Evolutionary conservation across 2,329 filamentous ascomycete genomes (phyloP).

Genomic region (Penicillium oxalicum): DNA sequence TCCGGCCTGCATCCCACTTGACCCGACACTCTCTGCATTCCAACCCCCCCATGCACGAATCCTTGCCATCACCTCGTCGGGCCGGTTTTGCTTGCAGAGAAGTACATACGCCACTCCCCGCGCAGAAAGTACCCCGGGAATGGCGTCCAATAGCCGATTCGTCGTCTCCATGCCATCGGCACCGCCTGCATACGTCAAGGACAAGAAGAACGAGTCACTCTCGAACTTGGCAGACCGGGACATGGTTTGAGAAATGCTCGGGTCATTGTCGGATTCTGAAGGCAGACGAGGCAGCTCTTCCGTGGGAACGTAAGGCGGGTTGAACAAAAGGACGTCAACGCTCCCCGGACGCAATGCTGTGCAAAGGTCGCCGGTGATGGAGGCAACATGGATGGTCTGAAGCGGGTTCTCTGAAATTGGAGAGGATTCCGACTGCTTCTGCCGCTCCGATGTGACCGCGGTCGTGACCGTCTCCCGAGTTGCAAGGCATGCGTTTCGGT

Average conservation of each 20-base stretch:
- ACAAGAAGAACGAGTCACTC: conserved; percentile 74
- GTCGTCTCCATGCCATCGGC: conserved; percentile 91
- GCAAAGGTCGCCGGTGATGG: conserved; percentile 65
- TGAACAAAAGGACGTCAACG: conserved; percentile 88
- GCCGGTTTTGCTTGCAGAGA: conserved; percentile 85
- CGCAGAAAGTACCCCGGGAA: conserved; percentile 58
- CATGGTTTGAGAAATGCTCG: conserved; percentile 23
- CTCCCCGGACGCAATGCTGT: conserved; percentile 51
- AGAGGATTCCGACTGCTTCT: conserved; percentile 10
- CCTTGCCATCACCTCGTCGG: conserved; percentile 62
- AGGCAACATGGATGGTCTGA: conserved; percentile 56
- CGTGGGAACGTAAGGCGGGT: conserved; percentile 94
- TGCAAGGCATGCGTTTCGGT: conserved; percentile 72
- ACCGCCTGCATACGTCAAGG: conserved; percentile 84
- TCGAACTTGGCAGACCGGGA: conserved; percentile 53
- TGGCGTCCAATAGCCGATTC: conserved; percentile 63
- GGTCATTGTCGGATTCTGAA: conserved; percentile 15
- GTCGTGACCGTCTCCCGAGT: conserved; percentile 61
- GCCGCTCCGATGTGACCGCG: conserved; percentile 41
- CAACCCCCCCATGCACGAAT: conserved; percentile 59
- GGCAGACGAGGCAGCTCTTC: conserved; percentile 59
- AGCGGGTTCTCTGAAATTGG: not conserved
- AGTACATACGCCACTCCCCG: conserved; percentile 82
- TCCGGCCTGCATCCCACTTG: conserved; percentile 79
- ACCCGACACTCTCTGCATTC: conserved; percentile 70